Percentiles rank a stretch among this genome's conserved stretches.
These are phyloP conservation scores for Mycena latifolia DNA, from an alignment of 768 basidiomycete species.

Conservation along the genomic window DNA sequence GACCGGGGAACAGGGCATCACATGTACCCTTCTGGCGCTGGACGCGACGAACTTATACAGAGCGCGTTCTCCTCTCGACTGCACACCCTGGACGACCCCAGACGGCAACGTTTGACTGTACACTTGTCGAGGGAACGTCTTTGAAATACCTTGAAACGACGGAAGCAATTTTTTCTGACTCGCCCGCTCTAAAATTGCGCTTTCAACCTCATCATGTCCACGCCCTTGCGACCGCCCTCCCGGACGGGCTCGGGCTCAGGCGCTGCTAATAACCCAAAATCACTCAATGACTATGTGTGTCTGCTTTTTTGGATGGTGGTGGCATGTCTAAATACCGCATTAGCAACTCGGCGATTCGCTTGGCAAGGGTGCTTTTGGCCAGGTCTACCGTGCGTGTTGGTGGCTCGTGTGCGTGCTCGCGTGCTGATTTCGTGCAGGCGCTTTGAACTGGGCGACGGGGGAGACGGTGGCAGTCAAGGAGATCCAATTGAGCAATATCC, in stretches of 20 bases:
- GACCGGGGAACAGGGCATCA: too few species aligned
- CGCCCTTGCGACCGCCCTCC: constrained; percentile 31
- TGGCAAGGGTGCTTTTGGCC: constrained; percentile 98
- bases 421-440: constrained; percentile 60
- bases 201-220: constrained; percentile 34
- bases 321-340: neutral
- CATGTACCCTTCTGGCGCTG: constrained; percentile 26
- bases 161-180: constrained; percentile 31
- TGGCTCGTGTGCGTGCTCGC: neutral
- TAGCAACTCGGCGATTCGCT: constrained; percentile 97
- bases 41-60: constrained; percentile 27
- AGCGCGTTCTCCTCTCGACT: constrained; percentile 21
- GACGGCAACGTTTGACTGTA: neutral
- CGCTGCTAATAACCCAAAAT: constrained; percentile 60
- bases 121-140: neutral
- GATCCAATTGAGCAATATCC: constrained; percentile 94
- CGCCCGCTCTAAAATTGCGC: constrained; percentile 51
- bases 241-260: constrained; percentile 42
- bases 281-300: constrained; percentile 76
- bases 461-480: constrained; percentile 99
- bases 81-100: constrained; percentile 12
- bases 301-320: constrained; percentile 19
- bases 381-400: constrained; percentile 87
- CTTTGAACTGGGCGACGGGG: constrained; percentile 95
- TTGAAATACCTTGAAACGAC: constrained; percentile 33